phyloP scores from a whole-genome alignment of 371 early-diverging fungal genomes.

The Mortierella sp. region DNA sequence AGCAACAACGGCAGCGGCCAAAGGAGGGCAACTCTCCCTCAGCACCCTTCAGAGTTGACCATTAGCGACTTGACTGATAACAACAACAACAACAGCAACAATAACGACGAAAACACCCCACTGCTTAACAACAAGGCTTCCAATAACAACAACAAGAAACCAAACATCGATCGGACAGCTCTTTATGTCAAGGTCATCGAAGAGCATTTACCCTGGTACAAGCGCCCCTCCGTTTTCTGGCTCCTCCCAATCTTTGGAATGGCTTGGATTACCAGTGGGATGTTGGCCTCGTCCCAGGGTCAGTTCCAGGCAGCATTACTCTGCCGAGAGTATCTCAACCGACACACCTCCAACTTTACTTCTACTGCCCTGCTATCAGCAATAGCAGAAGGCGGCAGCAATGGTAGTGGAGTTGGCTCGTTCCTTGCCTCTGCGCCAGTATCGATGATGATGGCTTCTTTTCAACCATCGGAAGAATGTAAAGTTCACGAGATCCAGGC shows the following conservation, averaged over 20 bases:
- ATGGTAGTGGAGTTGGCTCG: neutral
- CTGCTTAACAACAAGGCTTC: slow-evolving; percentile 1
- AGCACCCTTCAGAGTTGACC: slow-evolving; percentile 26
- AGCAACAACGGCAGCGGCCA: neutral
- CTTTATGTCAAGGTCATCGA: slow-evolving; percentile 34
- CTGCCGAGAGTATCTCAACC: slow-evolving; percentile 47
- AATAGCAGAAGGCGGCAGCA: neutral
- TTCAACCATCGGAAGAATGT: slow-evolving; percentile 24
- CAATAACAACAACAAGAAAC: neutral
- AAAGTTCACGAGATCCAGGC: slow-evolving; percentile 41
- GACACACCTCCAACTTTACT: slow-evolving; percentile 25
- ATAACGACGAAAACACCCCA: slow-evolving; percentile 16
- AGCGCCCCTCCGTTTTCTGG: slow-evolving; percentile 40
- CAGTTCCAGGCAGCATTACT: slow-evolving; percentile 42
- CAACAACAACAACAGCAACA: neutral
- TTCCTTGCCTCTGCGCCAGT: neutral
- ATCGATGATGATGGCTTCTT: neutral
- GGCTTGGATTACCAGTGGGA: slow-evolving; percentile 27
- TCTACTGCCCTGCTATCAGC: neutral
- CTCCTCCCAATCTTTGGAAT: slow-evolving; percentile 42
- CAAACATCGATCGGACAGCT: slow-evolving; percentile 20
- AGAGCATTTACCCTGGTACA: slow-evolving; percentile 41
- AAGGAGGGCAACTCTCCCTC: slow-evolving; percentile 7
- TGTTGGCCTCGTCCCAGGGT: slow-evolving; percentile 40
- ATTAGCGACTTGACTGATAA: slow-evolving; percentile 6